Conservation (phyloP, 768 basidiomycete species). For the Sutorius australiensis region DNA sequence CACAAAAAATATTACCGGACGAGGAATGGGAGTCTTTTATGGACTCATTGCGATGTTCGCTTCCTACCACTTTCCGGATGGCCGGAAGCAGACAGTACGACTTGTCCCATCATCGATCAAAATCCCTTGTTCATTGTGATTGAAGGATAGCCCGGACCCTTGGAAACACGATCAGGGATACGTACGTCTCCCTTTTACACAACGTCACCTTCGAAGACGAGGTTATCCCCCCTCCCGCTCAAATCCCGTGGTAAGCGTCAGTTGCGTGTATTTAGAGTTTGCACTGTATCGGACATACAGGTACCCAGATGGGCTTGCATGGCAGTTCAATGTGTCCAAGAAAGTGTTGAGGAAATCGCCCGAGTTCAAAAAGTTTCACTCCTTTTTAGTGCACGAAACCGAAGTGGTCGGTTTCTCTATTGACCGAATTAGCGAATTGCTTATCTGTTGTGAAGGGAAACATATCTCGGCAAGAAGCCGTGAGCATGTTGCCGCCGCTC, state of each 20-base stretch:
- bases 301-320: constrained; percentile 94
- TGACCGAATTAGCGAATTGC: not conserved
- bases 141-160: constrained; percentile 65
- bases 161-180: constrained; percentile 71
- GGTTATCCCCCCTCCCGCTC: constrained; percentile 70
- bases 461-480: constrained; percentile 92
- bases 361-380: constrained; percentile 93
- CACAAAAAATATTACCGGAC: constrained; percentile 71
- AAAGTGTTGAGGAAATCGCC: constrained; percentile 79
- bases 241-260: constrained; percentile 71
- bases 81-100: constrained; percentile 81
- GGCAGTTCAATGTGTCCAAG: constrained; percentile 94
- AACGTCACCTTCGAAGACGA: constrained; percentile 75
- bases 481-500: constrained; percentile 98
- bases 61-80: constrained; percentile 94
- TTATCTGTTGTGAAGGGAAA: constrained; percentile 64
- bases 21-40: constrained; percentile 80
- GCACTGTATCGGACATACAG: constrained; percentile 34
- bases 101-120: not conserved
- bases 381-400: constrained; percentile 95
- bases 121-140: constrained; percentile 6
- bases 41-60: constrained; percentile 56
- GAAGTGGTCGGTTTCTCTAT: constrained; percentile 70
- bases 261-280: not conserved
- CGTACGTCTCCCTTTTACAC: constrained; percentile 73